A percentile compares a stretch with the other conserved stretches of the same genome.
These are phyloP conservation scores for Corylus americana DNA, from an alignment of 306 rosid species.

Conservation along the genomic window DNA sequence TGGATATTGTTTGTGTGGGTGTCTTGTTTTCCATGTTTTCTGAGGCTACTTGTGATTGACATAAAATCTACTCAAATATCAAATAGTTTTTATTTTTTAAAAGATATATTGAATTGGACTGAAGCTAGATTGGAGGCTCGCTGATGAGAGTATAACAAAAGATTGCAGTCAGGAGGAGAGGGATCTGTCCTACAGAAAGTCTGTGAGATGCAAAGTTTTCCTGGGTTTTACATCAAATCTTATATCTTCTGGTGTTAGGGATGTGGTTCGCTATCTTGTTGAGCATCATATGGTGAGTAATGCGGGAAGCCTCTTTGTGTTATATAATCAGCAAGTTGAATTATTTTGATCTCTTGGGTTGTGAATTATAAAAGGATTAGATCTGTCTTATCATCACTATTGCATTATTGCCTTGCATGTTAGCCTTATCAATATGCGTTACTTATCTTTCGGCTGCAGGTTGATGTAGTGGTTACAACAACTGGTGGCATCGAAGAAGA, in stretches of 20 bases:
- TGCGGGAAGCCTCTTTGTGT: neutral
- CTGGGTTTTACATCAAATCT: constrained; percentile 95
- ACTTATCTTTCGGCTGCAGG: constrained; percentile 38
- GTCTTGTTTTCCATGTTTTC: too few relatives aligned
- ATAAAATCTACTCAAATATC: neutral
- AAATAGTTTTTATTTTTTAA: neutral
- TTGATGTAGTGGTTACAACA: constrained; percentile 87
- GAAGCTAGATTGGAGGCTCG: constrained; percentile 93
- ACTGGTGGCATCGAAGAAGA: constrained; percentile 96
- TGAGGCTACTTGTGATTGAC: neutral
- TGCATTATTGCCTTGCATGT: neutral
- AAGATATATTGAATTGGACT: constrained; percentile 23
- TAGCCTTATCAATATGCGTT: neutral
- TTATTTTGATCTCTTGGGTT: neutral
- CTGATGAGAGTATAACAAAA: constrained; percentile 54
- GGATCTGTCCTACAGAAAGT: constrained; percentile 49
- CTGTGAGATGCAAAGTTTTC: constrained; percentile 72
- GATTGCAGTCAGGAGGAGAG: constrained; percentile 62
- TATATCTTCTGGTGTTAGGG: constrained; percentile 91
- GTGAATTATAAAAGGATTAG: neutral
- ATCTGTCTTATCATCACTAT: neutral
- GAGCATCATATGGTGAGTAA: constrained; percentile 82
- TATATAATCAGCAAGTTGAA: neutral
- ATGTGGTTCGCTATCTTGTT: constrained; percentile 68
- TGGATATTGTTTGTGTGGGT: too few relatives aligned